Conservation (phyloP, 805 yeast species). For the Spathaspora boniae region DNA sequence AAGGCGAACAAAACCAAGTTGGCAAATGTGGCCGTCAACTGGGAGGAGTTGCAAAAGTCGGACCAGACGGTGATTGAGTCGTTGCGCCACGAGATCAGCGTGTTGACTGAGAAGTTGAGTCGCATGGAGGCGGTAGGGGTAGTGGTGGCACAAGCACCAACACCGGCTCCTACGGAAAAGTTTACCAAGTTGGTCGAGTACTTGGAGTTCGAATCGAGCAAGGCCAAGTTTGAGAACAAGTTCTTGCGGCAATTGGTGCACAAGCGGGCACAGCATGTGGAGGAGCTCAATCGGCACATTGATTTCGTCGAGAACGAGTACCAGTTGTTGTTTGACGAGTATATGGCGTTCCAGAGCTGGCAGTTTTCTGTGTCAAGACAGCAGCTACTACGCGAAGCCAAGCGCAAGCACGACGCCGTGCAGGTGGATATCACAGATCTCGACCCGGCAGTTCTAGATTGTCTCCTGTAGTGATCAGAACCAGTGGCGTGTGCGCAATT, state of each 20-base stretch:
- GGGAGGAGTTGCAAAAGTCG: constrained; percentile 25
- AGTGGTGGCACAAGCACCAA: too few relatives aligned
- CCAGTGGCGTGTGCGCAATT: background rate
- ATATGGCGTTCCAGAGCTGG: constrained; percentile 3
- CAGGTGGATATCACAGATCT: constrained; percentile 14
- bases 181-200: constrained; percentile 26
- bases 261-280: constrained; percentile 16
- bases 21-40: constrained; percentile 24
- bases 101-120: constrained; percentile 23
- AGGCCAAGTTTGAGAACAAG: constrained; percentile 32
- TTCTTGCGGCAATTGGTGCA: constrained; percentile 23
- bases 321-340: constrained; percentile 8
- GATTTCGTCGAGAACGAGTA: constrained; percentile 21
- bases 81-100: constrained; percentile 29
- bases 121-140: too few relatives aligned
- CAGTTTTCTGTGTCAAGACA: constrained; percentile 3
- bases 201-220: constrained; percentile 28
- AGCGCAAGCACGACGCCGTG: constrained; percentile 8
- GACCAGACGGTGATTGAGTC: constrained; percentile 25
- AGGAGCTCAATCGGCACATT: constrained; percentile 23
- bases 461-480: constrained; percentile 6
- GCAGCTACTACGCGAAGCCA: constrained; percentile 8
- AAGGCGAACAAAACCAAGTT: constrained; percentile 34
- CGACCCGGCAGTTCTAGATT: constrained; percentile 14
- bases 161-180: constrained; percentile 8